Evolutionary conservation across 306 rosid species (phyloP).

Genomic region (Rosa multiflora): DNA sequence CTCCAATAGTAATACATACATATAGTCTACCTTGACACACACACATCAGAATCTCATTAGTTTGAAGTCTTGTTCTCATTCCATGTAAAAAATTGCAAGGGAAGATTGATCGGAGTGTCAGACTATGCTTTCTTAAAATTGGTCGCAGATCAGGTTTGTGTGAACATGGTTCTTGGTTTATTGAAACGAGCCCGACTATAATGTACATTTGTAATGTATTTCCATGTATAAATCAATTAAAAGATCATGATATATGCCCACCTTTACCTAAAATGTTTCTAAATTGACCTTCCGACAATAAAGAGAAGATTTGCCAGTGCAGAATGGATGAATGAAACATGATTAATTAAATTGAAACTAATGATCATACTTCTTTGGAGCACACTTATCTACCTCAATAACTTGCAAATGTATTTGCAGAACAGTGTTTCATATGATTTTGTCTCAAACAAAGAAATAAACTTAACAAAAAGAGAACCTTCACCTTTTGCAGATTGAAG

Average conservation of each 20-base stretch:
- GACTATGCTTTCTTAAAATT: not conserved
- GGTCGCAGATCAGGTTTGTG: not conserved
- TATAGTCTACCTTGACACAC: too few species aligned
- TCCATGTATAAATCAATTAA: not conserved
- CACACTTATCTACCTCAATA: not conserved
- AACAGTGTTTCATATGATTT: not conserved
- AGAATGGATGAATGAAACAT: not conserved
- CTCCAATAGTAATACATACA: too few species aligned
- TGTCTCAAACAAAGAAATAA: slow-evolving; percentile 13
- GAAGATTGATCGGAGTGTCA: not conserved
- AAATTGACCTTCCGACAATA: not conserved
- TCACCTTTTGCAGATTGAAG: slow-evolving; percentile 86
- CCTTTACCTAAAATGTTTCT: not conserved
- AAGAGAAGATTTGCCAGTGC: not conserved
- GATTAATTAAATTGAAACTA: not conserved
- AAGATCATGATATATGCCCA: not conserved
- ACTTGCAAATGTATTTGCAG: not conserved
- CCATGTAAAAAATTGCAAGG: not conserved
- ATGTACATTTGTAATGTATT: not conserved
- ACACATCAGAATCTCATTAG: not conserved
- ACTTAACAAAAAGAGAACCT: slow-evolving; percentile 24
- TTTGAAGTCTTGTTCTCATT: not conserved
- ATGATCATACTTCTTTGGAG: not conserved
- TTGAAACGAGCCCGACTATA: not conserved
- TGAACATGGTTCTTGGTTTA: not conserved